A percentile compares a stretch with the other conserved stretches of the same genome.
These are phyloP conservation scores for Leptomonas pyrrhocoris DNA, from an alignment of 208 protist genomes.

Conservation along the genomic window DNA sequence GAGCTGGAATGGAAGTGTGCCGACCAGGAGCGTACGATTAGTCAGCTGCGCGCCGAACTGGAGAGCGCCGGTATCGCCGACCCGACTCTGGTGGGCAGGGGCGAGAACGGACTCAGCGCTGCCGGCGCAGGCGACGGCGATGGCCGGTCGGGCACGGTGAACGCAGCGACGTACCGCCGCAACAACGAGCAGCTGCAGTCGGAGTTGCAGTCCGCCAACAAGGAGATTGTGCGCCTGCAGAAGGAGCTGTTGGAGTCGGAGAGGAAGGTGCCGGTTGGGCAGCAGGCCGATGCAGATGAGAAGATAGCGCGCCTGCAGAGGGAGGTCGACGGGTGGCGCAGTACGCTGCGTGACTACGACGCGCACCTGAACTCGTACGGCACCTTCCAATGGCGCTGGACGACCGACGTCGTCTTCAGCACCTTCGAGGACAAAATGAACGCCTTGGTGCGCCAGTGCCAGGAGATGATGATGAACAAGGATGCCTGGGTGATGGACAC, in stretches of 20 bases:
- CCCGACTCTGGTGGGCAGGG: conserved; percentile 21
- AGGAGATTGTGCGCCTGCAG: conserved; percentile 28
- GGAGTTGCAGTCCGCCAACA: conserved; percentile 29
- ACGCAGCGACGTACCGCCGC: conserved; percentile 19
- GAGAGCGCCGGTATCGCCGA: conserved; percentile 40
- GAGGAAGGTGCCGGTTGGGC: conserved; percentile 5
- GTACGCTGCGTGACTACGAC: conserved; percentile 13
- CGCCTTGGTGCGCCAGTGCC: conserved; percentile 19
- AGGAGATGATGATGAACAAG: conserved; percentile 19
- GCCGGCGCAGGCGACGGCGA: not conserved
- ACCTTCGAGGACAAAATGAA: conserved; percentile 36
- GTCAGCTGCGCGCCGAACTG: conserved; percentile 44
- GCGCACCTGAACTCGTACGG: conserved; percentile 27
- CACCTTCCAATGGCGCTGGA: conserved; percentile 20
- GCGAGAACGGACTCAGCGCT: not conserved
- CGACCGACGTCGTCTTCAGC: conserved; percentile 31
- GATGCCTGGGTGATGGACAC: conserved; percentile 28
- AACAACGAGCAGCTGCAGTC: conserved; percentile 29
- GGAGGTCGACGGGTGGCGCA: not conserved
- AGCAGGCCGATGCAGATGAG: not conserved
- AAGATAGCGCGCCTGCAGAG: conserved; percentile 11
- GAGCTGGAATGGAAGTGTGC: conserved; percentile 53
- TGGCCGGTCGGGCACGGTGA: not conserved
- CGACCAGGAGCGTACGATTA: conserved; percentile 63
- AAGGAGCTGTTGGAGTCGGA: conserved; percentile 21